phyloP scores from a whole-genome alignment of 1,284 basidiomycete genomes.

The Amylostereum areolatum region DNA sequence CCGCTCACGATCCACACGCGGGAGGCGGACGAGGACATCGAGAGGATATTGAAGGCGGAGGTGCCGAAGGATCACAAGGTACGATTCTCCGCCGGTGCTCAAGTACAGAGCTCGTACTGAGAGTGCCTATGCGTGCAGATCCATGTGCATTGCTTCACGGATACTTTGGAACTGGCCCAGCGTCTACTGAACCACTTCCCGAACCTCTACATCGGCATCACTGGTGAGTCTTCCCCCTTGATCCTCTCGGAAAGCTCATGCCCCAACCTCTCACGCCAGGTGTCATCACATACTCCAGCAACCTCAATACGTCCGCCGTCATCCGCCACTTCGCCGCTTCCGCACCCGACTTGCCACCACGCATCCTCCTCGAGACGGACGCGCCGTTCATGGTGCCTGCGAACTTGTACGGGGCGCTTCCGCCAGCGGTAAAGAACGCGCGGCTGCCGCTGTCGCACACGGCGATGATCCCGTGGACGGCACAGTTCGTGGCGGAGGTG shows the following conservation, averaged over 20 bases:
- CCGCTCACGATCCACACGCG: constrained; percentile 76
- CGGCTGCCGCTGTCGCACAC: constrained; percentile 68
- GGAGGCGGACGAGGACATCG: constrained; percentile 76
- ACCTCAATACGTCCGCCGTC: constrained; percentile 59
- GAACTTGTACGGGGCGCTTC: constrained; percentile 58
- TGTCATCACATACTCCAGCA: constrained; percentile 72
- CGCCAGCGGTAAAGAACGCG: constrained; percentile 38
- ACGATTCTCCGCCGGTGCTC: constrained; percentile 4
- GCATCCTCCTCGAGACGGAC: constrained; percentile 76
- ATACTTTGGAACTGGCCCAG: constrained; percentile 64
- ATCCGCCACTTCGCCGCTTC: constrained; percentile 43
- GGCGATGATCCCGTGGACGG: constrained; percentile 80
- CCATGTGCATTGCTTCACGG: constrained; percentile 79
- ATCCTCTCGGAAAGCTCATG: neutral
- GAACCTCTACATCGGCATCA: constrained; percentile 76
- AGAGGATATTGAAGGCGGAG: constrained; percentile 64
- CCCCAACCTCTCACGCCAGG: constrained; percentile 31
- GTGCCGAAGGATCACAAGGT: constrained; percentile 68
- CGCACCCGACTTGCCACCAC: constrained; percentile 17
- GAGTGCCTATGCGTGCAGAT: constrained; percentile 39
- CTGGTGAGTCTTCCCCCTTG: constrained; percentile 35
- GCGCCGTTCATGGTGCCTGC: constrained; percentile 79
- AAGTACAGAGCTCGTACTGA: too few species aligned
- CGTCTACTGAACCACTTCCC: constrained; percentile 71
- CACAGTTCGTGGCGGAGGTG: constrained; percentile 59